phyloP scores from a whole-genome alignment of 2,329 filamentous ascomycete species.

The Hypoxylon sp. region DNA sequence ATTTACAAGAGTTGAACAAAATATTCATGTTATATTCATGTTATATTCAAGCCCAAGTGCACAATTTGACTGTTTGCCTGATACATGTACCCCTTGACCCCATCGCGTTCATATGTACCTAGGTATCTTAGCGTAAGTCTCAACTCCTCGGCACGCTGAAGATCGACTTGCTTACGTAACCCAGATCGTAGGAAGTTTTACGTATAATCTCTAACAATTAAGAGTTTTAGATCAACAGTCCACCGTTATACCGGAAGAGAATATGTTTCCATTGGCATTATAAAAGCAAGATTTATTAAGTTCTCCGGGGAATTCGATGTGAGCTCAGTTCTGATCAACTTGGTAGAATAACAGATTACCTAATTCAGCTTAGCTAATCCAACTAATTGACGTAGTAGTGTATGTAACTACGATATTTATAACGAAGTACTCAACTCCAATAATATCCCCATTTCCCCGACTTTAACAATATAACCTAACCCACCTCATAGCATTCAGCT shows the following conservation, averaged over 20 bases:
- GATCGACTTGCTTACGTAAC: background rate
- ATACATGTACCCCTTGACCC: no score
- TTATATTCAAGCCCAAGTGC: background rate
- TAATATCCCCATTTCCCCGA: constrained; percentile 15
- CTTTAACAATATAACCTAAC: background rate
- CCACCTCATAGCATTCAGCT: background rate
- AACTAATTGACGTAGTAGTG: constrained; percentile 10
- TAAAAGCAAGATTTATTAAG: background rate
- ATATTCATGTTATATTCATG: background rate
- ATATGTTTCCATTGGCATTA: background rate
- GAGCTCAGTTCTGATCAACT: background rate
- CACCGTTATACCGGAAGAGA: background rate
- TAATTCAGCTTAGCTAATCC: background rate
- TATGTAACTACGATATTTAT: constrained; percentile 7
- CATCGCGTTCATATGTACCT: no score
- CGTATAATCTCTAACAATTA: no score
- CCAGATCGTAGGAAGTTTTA: no score
- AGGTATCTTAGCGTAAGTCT: background rate
- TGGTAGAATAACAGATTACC: background rate
- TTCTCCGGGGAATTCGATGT: background rate
- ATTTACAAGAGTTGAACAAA: background rate
- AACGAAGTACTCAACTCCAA: background rate
- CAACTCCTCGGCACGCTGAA: background rate
- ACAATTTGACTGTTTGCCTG: no score
- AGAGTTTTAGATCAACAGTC: no score